Evolutionary conservation across 805 yeast genomes (phyloP), one percentile per base, ranked within the genome.

Genomic region (Blastobotrys terrestris): DNA sequence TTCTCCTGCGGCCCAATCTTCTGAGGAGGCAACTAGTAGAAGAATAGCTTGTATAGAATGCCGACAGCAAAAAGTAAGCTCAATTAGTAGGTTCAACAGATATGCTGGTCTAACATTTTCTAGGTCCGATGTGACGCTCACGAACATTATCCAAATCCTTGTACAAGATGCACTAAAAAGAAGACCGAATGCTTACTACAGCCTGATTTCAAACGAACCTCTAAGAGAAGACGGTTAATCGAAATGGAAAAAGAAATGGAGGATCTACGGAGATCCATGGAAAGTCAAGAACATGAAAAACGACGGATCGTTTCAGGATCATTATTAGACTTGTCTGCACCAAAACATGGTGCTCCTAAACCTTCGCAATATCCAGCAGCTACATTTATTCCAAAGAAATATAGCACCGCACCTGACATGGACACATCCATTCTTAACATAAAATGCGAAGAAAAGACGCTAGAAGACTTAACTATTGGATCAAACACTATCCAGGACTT

Each of bases 1-100:
- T 51, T 44, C 2, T 74, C 52, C 58, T 80, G 31, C 26, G 6
- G 46, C 19, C 15, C 46, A 13, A 20, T 19, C 20, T 31, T 20
- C 39, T 35, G 53, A 53, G 16, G 55, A 53, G 18, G 13, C 40
- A 39, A 46, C 54, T 6, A 31, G 31, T 42, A 31, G 39, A 42
- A 84, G 81, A 52, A 80, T 90, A 65, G 98, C 98, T 0, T 94
- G 99, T 72, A 89, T 88, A 0, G 96, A 92, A 63, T 94, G 99
- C 66, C 79, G 98, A 13, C 98, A 94, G 68, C 99, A 92, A 67
- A 94, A 94, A 69, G 75, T 71, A 20, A 39, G 59, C 39, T 21
- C 14, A 8, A 4, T 44, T 53, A n/a, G 16, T 16, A 35, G 15
- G 21, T 22, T 18, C 31, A 22, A 40, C n/a, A 40, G 16, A 26